Evolutionary conservation across 768 basidiomycete species (phyloP).

Genomic region (Phlegmacium glaucopus): DNA sequence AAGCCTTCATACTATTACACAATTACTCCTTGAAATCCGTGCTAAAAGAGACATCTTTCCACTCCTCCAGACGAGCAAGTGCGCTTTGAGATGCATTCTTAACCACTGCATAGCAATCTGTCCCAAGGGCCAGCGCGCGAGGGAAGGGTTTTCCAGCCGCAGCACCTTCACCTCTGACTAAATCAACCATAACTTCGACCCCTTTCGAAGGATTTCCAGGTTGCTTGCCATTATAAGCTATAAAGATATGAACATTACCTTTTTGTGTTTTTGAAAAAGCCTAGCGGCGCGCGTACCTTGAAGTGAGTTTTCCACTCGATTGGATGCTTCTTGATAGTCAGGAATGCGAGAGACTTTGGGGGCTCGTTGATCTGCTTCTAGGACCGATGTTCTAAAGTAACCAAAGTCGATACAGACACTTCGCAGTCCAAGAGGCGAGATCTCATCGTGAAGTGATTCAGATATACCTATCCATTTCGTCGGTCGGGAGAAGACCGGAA

Average conservation of each 20-base stretch:
- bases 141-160: slow-evolving; percentile 31
- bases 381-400: slow-evolving; percentile 36
- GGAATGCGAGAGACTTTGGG: slow-evolving; percentile 27
- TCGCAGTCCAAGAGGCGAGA: slow-evolving; percentile 34
- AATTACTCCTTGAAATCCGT: slow-evolving; percentile 19
- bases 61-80: slow-evolving; percentile 23
- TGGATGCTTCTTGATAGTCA: slow-evolving; percentile 27
- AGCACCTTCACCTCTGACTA: slow-evolving; percentile 27
- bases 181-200: slow-evolving; percentile 30
- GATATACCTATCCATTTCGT: too few species aligned
- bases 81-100: slow-evolving; percentile 15
- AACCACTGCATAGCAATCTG: slow-evolving; percentile 24
- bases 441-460: slow-evolving; percentile 30
- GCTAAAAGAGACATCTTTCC: slow-evolving; percentile 26
- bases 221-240: slow-evolving; percentile 31
- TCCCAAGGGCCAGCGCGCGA: slow-evolving; percentile 22
- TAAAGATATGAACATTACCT: background rate
- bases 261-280: background rate
- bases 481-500: too few species aligned
- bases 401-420: slow-evolving; percentile 37
- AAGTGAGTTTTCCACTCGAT: slow-evolving; percentile 20
- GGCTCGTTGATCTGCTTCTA: slow-evolving; percentile 23
- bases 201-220: slow-evolving; percentile 36
- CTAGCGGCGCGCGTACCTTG: slow-evolving; percentile 17
- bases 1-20: too few species aligned